Base-by-base conservation (phyloP, 352 stramenopile genomes). In the Plasmopara halstedii region DNA sequence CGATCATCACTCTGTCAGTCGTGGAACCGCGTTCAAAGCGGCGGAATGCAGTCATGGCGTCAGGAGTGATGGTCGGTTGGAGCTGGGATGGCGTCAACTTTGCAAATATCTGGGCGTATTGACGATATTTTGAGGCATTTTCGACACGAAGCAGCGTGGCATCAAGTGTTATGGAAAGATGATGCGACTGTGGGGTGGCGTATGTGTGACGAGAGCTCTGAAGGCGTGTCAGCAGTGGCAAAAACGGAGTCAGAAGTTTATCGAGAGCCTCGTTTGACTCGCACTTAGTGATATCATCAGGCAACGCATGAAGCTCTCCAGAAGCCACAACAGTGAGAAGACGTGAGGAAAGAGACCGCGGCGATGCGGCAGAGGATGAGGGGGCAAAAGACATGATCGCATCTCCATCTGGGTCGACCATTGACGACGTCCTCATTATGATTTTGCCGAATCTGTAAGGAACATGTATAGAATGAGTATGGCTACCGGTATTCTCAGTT, bases 221-320 rank as follows among this genome's bases (percentile, higher is more conserved):
- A 10, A 85, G 62, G 2, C 70, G 70, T 19, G 64, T 64, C 4
- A 85, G 44, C 27, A 83, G 53, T 25, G 73, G 70, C 23, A 83
- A 31, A 42, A 83, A 73, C 0, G 70, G 59, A 32, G 57, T 50
- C 32, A 79, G 32, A 7, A 77, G 22, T 6, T 47, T 42, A 8
- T 58, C 47, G 2, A 63, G 41, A 11, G 27, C 21, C 5, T 52
- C 40, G 29, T 45, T 46, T 41, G 56, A 40, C 15, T 48, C 35
- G 26, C 1, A 32, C 15, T 26, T 40, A 15, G 37, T 34, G 19
- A 52, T n/a, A 21, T 32, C 17, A 20, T 27, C 7, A 51, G 58
- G 43, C 2, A 72, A 47, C 14, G 46, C 19, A 18, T 57, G 27
- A 5, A 73, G 36, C 5, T 66, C 27, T 20, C 63, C 63, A 6